Percentiles rank a stretch among this genome's conserved stretches.
phyloP scores from a whole-genome alignment of 2,329 filamentous ascomycete species.

The Diaporthe vexans region DNA sequence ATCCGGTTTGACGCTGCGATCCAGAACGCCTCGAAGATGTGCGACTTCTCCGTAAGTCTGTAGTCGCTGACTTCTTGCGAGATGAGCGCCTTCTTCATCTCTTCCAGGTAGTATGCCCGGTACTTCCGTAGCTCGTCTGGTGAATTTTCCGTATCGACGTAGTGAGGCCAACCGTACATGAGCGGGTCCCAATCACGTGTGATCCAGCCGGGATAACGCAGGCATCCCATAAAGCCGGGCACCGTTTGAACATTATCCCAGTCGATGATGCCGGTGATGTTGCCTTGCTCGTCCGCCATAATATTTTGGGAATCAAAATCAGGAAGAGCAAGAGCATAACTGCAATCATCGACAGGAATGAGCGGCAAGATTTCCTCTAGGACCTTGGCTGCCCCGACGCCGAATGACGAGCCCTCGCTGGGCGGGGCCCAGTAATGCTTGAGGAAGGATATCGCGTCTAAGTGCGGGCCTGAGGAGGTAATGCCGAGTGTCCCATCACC shows the following conservation, averaged over 20 bases:
- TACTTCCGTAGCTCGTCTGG: background rate
- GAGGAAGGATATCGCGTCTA: background rate
- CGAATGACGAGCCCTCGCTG: background rate
- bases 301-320: background rate
- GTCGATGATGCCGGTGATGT: background rate
- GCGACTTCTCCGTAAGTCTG: no score
- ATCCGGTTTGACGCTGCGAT: no score
- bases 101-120: background rate
- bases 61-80: background rate
- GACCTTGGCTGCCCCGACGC: background rate
- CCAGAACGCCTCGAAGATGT: no score
- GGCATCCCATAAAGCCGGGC: background rate
- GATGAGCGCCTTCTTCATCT: background rate
- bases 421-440: background rate
- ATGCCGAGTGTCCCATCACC: background rate
- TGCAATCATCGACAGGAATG: background rate
- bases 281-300: background rate
- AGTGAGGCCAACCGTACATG: background rate
- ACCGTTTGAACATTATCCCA: conserved; percentile 4
- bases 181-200: conserved; percentile 16
- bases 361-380: conserved; percentile 3
- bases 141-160: background rate
- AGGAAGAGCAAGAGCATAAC: background rate
- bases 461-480: background rate
- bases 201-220: conserved; percentile 9